Evolutionary conservation across 306 rosid genomes (phyloP), one percentile per base, ranked within the genome.

Genomic region (Hippophae tibetana): DNA sequence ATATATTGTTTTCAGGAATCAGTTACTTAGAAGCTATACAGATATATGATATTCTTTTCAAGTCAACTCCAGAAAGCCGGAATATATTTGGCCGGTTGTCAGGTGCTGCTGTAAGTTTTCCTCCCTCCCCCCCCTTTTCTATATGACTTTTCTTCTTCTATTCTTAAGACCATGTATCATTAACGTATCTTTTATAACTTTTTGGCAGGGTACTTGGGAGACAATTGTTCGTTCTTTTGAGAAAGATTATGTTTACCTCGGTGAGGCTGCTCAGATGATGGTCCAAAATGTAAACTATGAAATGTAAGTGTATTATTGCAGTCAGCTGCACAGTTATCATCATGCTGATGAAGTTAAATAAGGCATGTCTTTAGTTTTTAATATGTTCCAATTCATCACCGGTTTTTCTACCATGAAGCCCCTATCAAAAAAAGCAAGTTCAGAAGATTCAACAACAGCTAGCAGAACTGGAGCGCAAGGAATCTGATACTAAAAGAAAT

Each of bases 381-480:
- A 8, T 60, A 52, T 58, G 7, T 49, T 49, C 7, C n/a, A 63
- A 44, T 50, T 64, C 47, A 63, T 48, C 8, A 11, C 43, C 54
- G 62, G 57, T 60, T 63, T 71, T 47, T 56, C 50, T 52, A 45
- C 40, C 53, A 11, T 73, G 78, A 71, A 92, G 99, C 63, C 99
- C 96, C 12, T 92, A 83, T 77, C 88, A 79, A 86, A 92, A 76
- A 52, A 92, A 85, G 72, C 96, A 88, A 72, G 93, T 88, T 66
- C 99, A 88, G 61, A 92, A 85, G 93, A 82, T 85, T 78, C 96
- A 92, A 51, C 99, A 88, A 73, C 99, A 92, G 67, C 76, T 88
- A 52, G 72, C 74, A n/a, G 96, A 92, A 58, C 75, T 92, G 43
- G 99, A 92, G 61, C 99, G 94, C 57, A 92, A 88, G 76, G 99